Conservation (phyloP, 2,329 filamentous ascomycete species). For the Penicillium frequentans region DNA sequence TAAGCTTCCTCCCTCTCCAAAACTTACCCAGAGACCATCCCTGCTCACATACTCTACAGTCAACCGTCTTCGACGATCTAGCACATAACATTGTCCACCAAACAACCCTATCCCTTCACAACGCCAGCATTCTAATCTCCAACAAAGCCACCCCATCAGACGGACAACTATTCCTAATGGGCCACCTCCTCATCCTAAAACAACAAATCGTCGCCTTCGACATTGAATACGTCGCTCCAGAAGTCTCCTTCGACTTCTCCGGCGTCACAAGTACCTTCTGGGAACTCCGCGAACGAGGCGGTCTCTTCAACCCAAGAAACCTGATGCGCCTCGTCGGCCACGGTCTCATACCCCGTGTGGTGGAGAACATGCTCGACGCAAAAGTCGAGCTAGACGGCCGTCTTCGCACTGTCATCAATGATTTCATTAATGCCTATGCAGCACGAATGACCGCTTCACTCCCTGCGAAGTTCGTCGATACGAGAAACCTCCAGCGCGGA, state of each 20-base stretch:
- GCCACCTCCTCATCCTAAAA: slow-evolving; percentile 91
- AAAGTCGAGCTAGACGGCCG: slow-evolving; percentile 67
- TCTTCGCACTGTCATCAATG: slow-evolving; percentile 63
- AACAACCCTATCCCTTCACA: slow-evolving; percentile 78
- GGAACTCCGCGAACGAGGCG: slow-evolving; percentile 64
- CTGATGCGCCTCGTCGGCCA: slow-evolving; percentile 60
- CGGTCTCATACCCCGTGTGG: slow-evolving; percentile 62
- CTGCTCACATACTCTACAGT: slow-evolving; percentile 42
- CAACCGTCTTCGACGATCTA: slow-evolving; percentile 69
- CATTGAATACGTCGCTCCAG: slow-evolving; percentile 72
- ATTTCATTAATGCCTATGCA: slow-evolving; percentile 63
- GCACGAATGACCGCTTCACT: slow-evolving; percentile 55
- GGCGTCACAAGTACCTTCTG: slow-evolving; percentile 65
- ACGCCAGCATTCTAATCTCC: slow-evolving; percentile 71
- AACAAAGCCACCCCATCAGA: slow-evolving; percentile 65
- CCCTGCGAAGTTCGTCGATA: slow-evolving; percentile 41
- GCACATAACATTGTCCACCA: slow-evolving; percentile 84
- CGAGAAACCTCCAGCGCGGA: slow-evolving; percentile 38
- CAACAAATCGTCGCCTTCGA: slow-evolving; percentile 95
- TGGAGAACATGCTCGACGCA: slow-evolving; percentile 71
- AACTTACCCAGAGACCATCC: neutral
- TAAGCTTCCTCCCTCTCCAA: slow-evolving; percentile 29
- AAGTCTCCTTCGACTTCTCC: slow-evolving; percentile 67
- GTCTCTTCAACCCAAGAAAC: slow-evolving; percentile 64
- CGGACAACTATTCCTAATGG: slow-evolving; percentile 87